Percentiles rank a stretch among this genome's conserved stretches.
These are phyloP conservation scores for Colletotrichum kahawae DNA, from an alignment of 2,329 filamentous ascomycete genomes.

Conservation along the genomic window DNA sequence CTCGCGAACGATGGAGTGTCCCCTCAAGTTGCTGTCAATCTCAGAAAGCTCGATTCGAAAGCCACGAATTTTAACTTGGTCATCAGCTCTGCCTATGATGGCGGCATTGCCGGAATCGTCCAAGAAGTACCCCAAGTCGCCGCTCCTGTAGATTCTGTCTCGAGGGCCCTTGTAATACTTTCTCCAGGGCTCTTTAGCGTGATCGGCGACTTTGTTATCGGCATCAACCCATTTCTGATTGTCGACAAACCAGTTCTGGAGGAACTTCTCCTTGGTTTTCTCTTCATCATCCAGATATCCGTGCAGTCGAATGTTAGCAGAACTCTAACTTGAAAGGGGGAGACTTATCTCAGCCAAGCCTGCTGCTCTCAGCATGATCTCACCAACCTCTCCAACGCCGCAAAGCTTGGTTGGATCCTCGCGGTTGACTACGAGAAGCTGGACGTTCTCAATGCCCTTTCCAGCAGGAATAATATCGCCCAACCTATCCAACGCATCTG, in stretches of 20 bases:
- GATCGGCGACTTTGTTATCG: slow-evolving; percentile 54
- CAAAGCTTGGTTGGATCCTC: slow-evolving; percentile 70
- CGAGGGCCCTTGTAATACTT: slow-evolving; percentile 79
- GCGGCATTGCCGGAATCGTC: slow-evolving; percentile 70
- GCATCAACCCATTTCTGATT: slow-evolving; percentile 70
- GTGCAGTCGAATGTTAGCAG: slow-evolving; percentile 57
- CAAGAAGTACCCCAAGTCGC: slow-evolving; percentile 59
- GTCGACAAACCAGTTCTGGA: slow-evolving; percentile 87
- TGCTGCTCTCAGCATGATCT: slow-evolving; percentile 81
- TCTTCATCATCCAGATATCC: slow-evolving; percentile 74
- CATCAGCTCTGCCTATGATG: slow-evolving; percentile 78
- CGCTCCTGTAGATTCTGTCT: slow-evolving; percentile 84
- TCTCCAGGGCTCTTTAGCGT: slow-evolving; percentile 70
- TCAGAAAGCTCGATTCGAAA: slow-evolving; percentile 84
- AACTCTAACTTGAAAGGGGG: not conserved
- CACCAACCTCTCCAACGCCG: slow-evolving; percentile 80
- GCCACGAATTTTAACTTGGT: slow-evolving; percentile 94
- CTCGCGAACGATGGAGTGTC: not conserved
- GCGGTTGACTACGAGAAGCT: slow-evolving; percentile 82
- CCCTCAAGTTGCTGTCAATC: not conserved
- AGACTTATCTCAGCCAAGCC: slow-evolving; percentile 55
- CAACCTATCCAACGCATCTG: slow-evolving; percentile 49
- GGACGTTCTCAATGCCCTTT: slow-evolving; percentile 86
- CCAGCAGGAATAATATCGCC: slow-evolving; percentile 81
- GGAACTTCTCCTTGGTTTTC: not conserved